Evolutionary conservation across 495 filamentous ascomycete species (phyloP), one percentile per base, ranked within the genome.

Genomic region (Aspergillus steynii): DNA sequence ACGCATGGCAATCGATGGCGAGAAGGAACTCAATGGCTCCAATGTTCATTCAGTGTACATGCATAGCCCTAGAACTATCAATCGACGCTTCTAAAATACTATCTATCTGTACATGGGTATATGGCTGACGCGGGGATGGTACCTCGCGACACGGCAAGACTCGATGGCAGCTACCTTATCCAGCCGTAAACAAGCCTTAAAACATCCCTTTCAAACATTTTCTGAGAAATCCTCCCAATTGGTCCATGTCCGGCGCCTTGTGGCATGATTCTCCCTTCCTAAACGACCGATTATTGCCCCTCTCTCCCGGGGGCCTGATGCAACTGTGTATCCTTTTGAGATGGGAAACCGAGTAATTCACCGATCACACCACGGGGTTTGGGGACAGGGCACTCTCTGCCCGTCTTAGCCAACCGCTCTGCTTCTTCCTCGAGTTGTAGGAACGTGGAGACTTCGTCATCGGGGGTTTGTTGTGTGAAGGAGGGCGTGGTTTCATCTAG

Each of bases 321-420:
- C 53, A 34, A 37, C 26, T 26, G 28, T 47, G 54, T 29, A 55
- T 55, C 50, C 7, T 58, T 57, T 26, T 53, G 55, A 20, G 56
- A 34, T 5, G 65, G 52, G 66, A 95, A 88, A 1, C 92, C 91
- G 63, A 96, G 74, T 46, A 93, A 67, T 69, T 89, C 83, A 26
- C 90, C 90, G 55, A 95, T 73, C 12, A 91, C 71, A 9, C 90
- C 92, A 20, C 83, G 78, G 1, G 92, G 92, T 67, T 96, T 96
- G 4, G 92, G 92, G 2, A 96, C 88, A 0, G 92, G 92, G 66
- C 92, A 96, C 70, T 93, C 79, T 28, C 66, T 65, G 7, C 69
- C 63, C 14, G 70, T 53, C 9, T 74, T 68, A 14, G 69, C 65
- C 46, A 76, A 25, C 47, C 67, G 70, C 62, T 77, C 69, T 53